Evolutionary conservation across 495 filamentous ascomycete genomes (phyloP).

Genomic region (Diplogelasinospora grovesii): DNA sequence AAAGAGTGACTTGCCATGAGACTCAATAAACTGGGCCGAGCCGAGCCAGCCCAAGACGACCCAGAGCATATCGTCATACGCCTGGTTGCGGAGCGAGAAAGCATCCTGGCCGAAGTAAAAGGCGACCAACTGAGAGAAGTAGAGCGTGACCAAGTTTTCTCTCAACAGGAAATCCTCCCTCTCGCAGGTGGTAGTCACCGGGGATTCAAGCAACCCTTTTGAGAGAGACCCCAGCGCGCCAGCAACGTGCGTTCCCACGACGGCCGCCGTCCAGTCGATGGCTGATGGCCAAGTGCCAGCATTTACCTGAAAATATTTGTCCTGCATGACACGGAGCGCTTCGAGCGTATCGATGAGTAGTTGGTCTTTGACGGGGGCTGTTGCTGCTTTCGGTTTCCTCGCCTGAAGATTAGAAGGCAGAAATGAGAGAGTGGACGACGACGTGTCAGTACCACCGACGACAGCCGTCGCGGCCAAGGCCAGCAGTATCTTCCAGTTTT

Average conservation of each 20-base stretch:
- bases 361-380: slow-evolving; percentile 10
- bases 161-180: slow-evolving; percentile 40
- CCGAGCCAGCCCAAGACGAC: slow-evolving; percentile 92
- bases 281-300: slow-evolving; percentile 76
- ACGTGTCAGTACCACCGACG: no score
- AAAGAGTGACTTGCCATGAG: slow-evolving; percentile 36
- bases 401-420: no score
- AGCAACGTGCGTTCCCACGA: slow-evolving; percentile 74
- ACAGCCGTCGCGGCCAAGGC: no score
- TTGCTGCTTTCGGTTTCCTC: background rate
- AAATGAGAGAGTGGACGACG: no score
- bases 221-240: slow-evolving; percentile 61
- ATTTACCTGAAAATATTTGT: slow-evolving; percentile 67
- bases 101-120: slow-evolving; percentile 87
- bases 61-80: slow-evolving; percentile 97
- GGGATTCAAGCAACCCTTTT: slow-evolving; percentile 19
- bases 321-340: slow-evolving; percentile 69
- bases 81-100: slow-evolving; percentile 67
- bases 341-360: slow-evolving; percentile 42
- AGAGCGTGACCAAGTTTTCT: slow-evolving; percentile 74
- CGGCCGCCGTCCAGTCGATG: slow-evolving; percentile 94
- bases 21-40: slow-evolving; percentile 64
- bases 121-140: slow-evolving; percentile 65
- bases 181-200: slow-evolving; percentile 5
- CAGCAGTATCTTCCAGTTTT: no score